Conservation (phyloP, 306 rosid genomes). For the Sechiopsis laciniata region DNA sequence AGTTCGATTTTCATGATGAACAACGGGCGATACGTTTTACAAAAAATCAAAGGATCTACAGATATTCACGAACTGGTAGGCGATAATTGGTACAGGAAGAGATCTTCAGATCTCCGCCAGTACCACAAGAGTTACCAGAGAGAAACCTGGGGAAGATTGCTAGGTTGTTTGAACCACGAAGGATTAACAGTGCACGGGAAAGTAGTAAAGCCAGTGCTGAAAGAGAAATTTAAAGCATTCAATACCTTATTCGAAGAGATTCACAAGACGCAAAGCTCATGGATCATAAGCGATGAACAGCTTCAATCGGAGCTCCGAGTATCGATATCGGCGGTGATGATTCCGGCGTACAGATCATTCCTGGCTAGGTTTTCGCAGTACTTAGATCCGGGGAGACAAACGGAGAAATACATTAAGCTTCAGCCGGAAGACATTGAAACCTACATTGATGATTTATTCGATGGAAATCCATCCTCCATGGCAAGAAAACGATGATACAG, state of each 20-base stretch:
- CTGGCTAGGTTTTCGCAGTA: constrained; percentile 59
- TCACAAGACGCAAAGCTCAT: constrained; percentile 60
- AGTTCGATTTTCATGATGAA: constrained; percentile 68
- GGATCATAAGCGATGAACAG: constrained; percentile 77
- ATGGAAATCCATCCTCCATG: constrained; percentile 45
- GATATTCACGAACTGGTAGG: constrained; percentile 60
- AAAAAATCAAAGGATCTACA: constrained; percentile 58
- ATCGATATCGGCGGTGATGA: constrained; percentile 65
- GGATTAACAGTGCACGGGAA: constrained; percentile 44
- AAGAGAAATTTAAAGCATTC: constrained; percentile 69
- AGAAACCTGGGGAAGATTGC: constrained; percentile 64
- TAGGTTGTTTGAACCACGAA: constrained; percentile 53
- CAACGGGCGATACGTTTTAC: constrained; percentile 72
- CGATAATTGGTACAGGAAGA: constrained; percentile 58
- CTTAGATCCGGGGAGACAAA: constrained; percentile 57
- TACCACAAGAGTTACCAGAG: constrained; percentile 68
- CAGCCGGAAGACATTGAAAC: constrained; percentile 78
- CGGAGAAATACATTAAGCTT: constrained; percentile 64
- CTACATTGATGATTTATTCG: constrained; percentile 59
- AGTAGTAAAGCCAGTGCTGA: constrained; percentile 48
- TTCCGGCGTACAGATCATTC: constrained; percentile 72
- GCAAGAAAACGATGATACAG: constrained; percentile 37
- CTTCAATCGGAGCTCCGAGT: constrained; percentile 73
- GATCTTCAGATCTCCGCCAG: constrained; percentile 45
- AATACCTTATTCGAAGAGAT: constrained; percentile 64